A percentile compares a stretch with the other conserved stretches of the same genome.
These are phyloP conservation scores for Diutina scorzettiae DNA, from an alignment of 1,139 yeast genomes.

Conservation along the genomic window DNA sequence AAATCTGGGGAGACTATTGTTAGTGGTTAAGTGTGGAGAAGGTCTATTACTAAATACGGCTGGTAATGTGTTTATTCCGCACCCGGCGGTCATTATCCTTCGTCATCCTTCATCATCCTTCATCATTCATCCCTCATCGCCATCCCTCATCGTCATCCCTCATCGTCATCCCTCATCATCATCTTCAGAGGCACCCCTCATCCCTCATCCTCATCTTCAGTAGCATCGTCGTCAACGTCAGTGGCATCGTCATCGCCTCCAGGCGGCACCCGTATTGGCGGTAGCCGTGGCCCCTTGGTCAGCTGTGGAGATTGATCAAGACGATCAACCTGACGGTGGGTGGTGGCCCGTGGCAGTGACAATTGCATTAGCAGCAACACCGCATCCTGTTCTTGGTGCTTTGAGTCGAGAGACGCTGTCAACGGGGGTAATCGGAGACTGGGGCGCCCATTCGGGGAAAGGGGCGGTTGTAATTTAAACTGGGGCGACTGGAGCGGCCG, in stretches of 20 bases:
- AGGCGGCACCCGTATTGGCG: slow-evolving; percentile 1
- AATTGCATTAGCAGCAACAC: slow-evolving; percentile 4
- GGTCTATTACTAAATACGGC: too few species aligned
- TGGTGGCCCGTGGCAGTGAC: slow-evolving; percentile 1
- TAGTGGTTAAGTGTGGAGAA: too few species aligned
- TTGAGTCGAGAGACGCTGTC: neutral
- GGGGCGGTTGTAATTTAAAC: neutral
- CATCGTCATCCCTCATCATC: too few species aligned
- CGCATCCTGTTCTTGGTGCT: slow-evolving; percentile 6
- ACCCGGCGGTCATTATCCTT: too few species aligned
- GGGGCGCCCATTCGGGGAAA: neutral
- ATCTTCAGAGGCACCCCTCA: neutral
- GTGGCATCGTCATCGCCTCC: slow-evolving; percentile 3
- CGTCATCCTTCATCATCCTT: too few species aligned
- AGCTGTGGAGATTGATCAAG: neutral
- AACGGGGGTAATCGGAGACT: neutral
- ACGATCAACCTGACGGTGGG: neutral
- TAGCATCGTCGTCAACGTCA: slow-evolving; percentile 4
- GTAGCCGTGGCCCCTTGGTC: neutral
- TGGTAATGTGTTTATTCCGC: too few species aligned
- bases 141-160: too few species aligned
- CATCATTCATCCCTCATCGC: too few species aligned
- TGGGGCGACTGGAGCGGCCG: neutral
- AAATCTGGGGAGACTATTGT: too few species aligned
- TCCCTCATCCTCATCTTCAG: slow-evolving; percentile 2